These are phyloP conservation scores for Kwoniella sp. DNA, from an alignment of 768 basidiomycete genomes.

Conservation along the genomic window DNA sequence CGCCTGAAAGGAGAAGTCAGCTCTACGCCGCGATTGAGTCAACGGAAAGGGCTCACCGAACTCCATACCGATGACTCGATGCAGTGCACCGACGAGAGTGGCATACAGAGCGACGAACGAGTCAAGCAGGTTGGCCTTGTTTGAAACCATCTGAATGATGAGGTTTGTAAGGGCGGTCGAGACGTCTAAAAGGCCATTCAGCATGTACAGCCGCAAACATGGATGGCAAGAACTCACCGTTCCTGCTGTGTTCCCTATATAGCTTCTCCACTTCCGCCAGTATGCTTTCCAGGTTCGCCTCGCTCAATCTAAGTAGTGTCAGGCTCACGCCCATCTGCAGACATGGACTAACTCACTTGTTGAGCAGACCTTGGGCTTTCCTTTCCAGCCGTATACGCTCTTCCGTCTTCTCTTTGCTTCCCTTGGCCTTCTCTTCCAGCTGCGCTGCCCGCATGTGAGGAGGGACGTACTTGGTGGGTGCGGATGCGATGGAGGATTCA, in stretches of 20 bases:
- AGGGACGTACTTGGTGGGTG: conserved; percentile 63
- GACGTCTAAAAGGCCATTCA: conserved; percentile 72
- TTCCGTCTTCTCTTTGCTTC: conserved; percentile 47
- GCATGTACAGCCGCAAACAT: not conserved
- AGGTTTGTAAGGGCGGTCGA: conserved; percentile 71
- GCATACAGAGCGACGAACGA: conserved; percentile 86
- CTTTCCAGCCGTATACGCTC: conserved; percentile 61
- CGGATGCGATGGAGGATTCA: too few species aligned
- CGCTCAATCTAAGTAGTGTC: conserved; percentile 64
- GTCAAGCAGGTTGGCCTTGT: conserved; percentile 75
- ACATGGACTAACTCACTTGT: conserved; percentile 58
- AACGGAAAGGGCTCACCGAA: conserved; percentile 67
- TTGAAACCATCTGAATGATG: conserved; percentile 72
- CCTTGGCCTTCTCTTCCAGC: conserved; percentile 49
- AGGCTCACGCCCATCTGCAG: not conserved
- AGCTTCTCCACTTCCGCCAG: conserved; percentile 68
- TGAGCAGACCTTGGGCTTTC: conserved; percentile 80
- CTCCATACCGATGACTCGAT: conserved; percentile 77
- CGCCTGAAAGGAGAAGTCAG: conserved; percentile 60
- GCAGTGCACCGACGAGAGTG: conserved; percentile 72
- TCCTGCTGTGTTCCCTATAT: conserved; percentile 69
- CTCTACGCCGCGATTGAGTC: not conserved
- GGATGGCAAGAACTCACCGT: conserved; percentile 57
- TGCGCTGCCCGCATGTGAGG: conserved; percentile 62
- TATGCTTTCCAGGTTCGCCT: conserved; percentile 77